These are phyloP conservation scores for Scheffersomyces stipitis DNA, from an alignment of 805 yeast genomes.

Conservation along the genomic window DNA sequence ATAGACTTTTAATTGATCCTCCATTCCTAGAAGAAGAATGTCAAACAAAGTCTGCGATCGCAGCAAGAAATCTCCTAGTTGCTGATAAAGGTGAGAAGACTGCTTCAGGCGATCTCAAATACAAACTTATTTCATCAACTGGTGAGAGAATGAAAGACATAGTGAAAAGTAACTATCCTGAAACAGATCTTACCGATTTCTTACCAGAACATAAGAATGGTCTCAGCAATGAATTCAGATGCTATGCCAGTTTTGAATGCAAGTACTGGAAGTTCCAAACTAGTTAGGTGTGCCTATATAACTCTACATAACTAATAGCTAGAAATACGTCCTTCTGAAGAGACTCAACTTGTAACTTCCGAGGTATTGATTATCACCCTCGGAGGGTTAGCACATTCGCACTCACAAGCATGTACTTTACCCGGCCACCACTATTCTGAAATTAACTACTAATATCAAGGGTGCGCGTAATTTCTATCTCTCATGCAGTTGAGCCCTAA, in stretches of 20 bases:
- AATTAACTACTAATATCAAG: no score
- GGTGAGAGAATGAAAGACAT: conserved; percentile 83
- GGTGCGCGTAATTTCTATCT: conserved; percentile 1
- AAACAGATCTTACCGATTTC: conserved; percentile 61
- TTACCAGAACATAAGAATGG: conserved; percentile 83
- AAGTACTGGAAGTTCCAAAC: conserved; percentile 56
- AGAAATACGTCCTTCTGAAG: no score
- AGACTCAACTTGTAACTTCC: no score
- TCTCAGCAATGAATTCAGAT: conserved; percentile 81
- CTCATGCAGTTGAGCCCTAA: conserved; percentile 2
- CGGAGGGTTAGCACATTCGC: no score
- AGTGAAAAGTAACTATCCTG: conserved; percentile 64
- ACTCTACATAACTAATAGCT: no score
- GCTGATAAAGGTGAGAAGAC: conserved; percentile 40
- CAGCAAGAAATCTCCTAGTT: conserved; percentile 58
- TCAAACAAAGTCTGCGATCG: conserved; percentile 58
- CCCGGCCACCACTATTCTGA: no score
- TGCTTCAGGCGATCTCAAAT: conserved; percentile 37
- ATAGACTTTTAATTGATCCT: conserved; percentile 79
- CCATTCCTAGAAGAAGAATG: conserved; percentile 84
- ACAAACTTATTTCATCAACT: conserved; percentile 71
- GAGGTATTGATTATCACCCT: no score
- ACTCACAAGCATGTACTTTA: no score
- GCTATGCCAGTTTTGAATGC: conserved; percentile 79
- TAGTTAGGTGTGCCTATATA: no score